phyloP scores from a whole-genome alignment of 495 filamentous ascomycete genomes.

The Schizothecium vesticola region DNA sequence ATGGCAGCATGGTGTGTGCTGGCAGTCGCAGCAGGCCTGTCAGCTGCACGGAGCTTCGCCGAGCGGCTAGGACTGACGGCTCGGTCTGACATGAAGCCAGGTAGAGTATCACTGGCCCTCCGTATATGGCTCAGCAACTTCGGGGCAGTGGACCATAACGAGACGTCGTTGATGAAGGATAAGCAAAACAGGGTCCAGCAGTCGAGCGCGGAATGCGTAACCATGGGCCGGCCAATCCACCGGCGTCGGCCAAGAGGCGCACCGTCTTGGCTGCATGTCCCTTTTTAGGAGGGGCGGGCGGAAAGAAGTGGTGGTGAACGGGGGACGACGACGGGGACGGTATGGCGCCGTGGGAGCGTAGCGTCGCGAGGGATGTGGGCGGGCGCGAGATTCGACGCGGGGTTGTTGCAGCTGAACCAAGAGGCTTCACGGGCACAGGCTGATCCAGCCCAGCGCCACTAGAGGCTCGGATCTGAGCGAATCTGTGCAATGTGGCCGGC shows the following conservation, averaged over 20 bases:
- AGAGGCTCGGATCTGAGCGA: conserved; percentile 28
- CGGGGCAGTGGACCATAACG: conserved; percentile 7
- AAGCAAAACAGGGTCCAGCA: not conserved
- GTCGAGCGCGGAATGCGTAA: not conserved
- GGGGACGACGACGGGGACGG: conserved; percentile 2
- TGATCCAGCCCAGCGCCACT: conserved; percentile 13
- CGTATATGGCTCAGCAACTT: conserved; percentile 6
- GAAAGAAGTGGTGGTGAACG: not conserved
- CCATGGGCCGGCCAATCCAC: conserved; percentile 18
- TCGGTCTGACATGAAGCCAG: conserved; percentile 11
- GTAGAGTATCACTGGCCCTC: not conserved
- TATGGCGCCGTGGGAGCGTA: not conserved
- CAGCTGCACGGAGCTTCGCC: conserved; percentile 6
- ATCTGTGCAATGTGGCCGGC: conserved; percentile 30
- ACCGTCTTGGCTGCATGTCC: conserved; percentile 14
- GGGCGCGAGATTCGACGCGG: conserved; percentile 8
- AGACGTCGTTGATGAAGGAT: conserved; percentile 8
- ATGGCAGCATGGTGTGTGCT: not conserved
- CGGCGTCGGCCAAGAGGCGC: conserved; percentile 17
- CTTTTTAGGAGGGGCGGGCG: not conserved
- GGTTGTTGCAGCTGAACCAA: conserved; percentile 7
- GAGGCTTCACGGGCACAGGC: conserved; percentile 10
- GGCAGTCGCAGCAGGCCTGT: not conserved
- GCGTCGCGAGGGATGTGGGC: not conserved
- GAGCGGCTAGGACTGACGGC: not conserved